phyloP scores from a whole-genome alignment of 208 protist genomes.

The Trypanosoma caninum region DNA sequence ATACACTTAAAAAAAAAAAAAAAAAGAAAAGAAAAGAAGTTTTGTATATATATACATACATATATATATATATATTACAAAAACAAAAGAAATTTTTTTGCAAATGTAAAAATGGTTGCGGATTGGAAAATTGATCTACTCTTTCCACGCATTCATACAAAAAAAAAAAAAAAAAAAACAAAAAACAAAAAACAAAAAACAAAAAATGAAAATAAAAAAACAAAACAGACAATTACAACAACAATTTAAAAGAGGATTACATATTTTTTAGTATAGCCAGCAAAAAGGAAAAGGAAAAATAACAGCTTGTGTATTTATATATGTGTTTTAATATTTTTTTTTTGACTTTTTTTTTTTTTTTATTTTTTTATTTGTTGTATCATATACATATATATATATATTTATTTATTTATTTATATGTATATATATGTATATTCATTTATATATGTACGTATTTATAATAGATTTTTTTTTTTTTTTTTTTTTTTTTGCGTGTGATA shows the following conservation, averaged over 20 bases:
- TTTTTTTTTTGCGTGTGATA: slow-evolving; percentile 1
- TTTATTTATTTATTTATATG: background rate
- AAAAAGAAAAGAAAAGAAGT: background rate
- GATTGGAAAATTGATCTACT: background rate
- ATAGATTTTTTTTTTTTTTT: slow-evolving; percentile 9
- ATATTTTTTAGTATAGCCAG: background rate
- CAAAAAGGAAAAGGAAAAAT: background rate
- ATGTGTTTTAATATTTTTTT: background rate
- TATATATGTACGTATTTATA: background rate
- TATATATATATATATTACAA: slow-evolving; percentile 33
- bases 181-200: slow-evolving; percentile 16
- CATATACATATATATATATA: background rate
- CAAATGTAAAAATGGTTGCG: slow-evolving; percentile 2
- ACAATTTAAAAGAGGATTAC: background rate
- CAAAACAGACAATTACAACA: background rate
- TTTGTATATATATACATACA: slow-evolving; percentile 6
- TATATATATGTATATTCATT: background rate
- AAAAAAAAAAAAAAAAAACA: slow-evolving; percentile 12
- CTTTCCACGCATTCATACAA: slow-evolving; percentile 7
- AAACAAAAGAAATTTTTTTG: slow-evolving; percentile 18
- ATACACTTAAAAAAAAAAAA: too few species aligned
- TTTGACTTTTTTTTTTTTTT: background rate
- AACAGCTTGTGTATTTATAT: background rate
- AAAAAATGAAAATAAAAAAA: background rate
- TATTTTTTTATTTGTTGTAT: slow-evolving; percentile 17